phyloP scores from a whole-genome alignment of 352 stramenopile genomes.

The Phytopythium kandeliae region DNA sequence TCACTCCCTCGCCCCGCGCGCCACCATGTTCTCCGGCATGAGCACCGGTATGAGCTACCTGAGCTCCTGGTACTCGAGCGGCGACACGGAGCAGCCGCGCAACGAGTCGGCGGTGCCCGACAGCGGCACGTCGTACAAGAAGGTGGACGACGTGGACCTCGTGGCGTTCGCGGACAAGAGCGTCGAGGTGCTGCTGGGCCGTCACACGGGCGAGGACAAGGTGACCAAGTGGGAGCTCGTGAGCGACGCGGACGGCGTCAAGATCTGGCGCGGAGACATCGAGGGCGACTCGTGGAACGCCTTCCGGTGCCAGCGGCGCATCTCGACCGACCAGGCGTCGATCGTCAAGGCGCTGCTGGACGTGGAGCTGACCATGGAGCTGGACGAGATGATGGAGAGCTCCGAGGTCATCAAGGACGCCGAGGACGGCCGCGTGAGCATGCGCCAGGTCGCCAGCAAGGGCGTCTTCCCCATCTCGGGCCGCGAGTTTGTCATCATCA shows the following conservation, averaged over 20 bases:
- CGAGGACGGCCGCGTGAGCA: conserved; percentile 46
- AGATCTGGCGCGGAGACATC: conserved; percentile 64
- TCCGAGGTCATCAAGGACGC: conserved; percentile 48
- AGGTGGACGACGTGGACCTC: conserved; percentile 55
- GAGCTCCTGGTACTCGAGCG: conserved; percentile 6
- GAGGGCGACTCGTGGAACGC: conserved; percentile 59
- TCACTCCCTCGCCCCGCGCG: not conserved
- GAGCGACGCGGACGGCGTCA: conserved; percentile 36
- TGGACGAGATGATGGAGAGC: conserved; percentile 80
- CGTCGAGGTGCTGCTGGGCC: conserved; percentile 55
- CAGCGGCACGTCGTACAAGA: conserved; percentile 30
- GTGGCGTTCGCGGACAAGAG: conserved; percentile 55
- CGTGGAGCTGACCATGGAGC: conserved; percentile 50
- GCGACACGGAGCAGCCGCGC: conserved; percentile 5
- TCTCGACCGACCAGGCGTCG: conserved; percentile 44
- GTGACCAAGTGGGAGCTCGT: conserved; percentile 72
- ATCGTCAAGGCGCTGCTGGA: conserved; percentile 63
- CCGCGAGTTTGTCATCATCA: conserved; percentile 73
- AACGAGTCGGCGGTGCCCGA: conserved; percentile 23
- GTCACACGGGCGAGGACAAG: conserved; percentile 53
- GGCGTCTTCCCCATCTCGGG: conserved; percentile 69
- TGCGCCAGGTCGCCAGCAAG: conserved; percentile 76
- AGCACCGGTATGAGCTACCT: conserved; percentile 30
- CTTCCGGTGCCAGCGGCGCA: conserved; percentile 53
- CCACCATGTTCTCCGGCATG: conserved; percentile 10